Evolutionary conservation across 2,329 filamentous ascomycete genomes (phyloP), one percentile per base, ranked within the genome.

Genomic region (Pestalotiopsis sp.): DNA sequence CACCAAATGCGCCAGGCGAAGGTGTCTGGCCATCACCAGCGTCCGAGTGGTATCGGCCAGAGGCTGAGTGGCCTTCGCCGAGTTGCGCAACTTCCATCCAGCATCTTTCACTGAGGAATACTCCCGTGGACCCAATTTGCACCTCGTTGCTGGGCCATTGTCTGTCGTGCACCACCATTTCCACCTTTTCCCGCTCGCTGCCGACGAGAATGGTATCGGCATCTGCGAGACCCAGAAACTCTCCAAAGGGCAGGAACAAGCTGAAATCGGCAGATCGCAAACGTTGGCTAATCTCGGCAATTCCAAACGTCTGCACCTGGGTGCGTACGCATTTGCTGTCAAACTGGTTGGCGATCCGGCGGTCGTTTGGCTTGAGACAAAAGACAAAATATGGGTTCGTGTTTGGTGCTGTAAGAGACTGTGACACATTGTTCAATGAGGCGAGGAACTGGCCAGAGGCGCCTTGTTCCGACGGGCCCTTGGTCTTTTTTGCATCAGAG

Each of bases 301-400:
- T 97, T 39, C 96, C 96, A 73, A 98, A 93, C 0, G 94, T 97
- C 77, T 98, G 95, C 1, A 99, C 88, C 78, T 99, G 96, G 12
- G 93, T 93, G 3, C 96, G 91, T 25, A 99, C 96, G 78, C 96
- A 99, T 81, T 98, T 98, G 87, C 94, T 98, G 80, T 99, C 96
- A 75, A 98, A 99, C 77, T 99, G 96, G 74, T 99, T 99, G 70
- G 96, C 95, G 73, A 99, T 99, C 64, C 96, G 91, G 66, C 96
- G 89, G 78, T 99, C 96, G 74, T 99, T 99, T 25, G 96, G 95
- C 82, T 99, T 99, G 71, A 99, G 82, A 77, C 96, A 99, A 81
- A 99, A 98, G 59, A 99, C 89, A 75, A 98, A 98, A 81, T 99
- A 99, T 0, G 92, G 89, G 76, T 99, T 99, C 12, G 94, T 93